phyloP scores from a whole-genome alignment of 345 rosid species.

The Bruguiera parviflora region DNA sequence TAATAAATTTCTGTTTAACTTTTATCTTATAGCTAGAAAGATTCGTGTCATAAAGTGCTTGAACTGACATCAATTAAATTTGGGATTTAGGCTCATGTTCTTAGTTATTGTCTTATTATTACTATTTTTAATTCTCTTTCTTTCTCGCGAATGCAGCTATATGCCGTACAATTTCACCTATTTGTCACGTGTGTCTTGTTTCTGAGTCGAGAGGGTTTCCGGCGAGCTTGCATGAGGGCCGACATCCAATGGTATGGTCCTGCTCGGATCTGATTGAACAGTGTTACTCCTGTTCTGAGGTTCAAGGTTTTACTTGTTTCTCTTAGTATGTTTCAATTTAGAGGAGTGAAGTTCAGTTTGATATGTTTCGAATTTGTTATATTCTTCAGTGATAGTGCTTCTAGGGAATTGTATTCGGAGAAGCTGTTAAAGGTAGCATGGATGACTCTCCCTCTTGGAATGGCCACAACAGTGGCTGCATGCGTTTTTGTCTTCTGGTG shows the following conservation, averaged over 20 bases:
- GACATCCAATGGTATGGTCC: conserved; percentile 54
- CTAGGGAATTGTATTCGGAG: conserved; percentile 35
- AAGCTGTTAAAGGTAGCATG: conserved; percentile 78
- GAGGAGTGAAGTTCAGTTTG: conserved; percentile 3
- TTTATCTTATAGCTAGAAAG: not conserved
- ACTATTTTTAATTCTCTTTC: not conserved
- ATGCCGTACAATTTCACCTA: conserved; percentile 86
- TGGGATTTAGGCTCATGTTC: not conserved
- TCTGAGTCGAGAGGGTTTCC: conserved; percentile 94
- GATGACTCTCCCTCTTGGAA: conserved; percentile 68
- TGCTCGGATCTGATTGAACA: not conserved
- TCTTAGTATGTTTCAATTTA: not conserved
- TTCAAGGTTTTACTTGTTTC: not conserved
- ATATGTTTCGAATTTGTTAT: conserved; percentile 3
- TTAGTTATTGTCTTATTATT: not conserved
- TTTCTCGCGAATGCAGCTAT: conserved; percentile 46
- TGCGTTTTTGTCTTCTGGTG: conserved; percentile 68
- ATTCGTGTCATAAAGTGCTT: too few species aligned
- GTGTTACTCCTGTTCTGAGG: not conserved
- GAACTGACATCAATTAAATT: too few species aligned
- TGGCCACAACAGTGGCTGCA: conserved; percentile 52
- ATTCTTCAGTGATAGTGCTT: conserved; percentile 50
- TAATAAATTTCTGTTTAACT: conserved; percentile 21
- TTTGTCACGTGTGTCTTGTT: conserved; percentile 85
- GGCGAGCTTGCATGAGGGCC: conserved; percentile 86